These are phyloP conservation scores for Flaveria brownii DNA, from an alignment of 129 eudicot species.

Conservation along the genomic window DNA sequence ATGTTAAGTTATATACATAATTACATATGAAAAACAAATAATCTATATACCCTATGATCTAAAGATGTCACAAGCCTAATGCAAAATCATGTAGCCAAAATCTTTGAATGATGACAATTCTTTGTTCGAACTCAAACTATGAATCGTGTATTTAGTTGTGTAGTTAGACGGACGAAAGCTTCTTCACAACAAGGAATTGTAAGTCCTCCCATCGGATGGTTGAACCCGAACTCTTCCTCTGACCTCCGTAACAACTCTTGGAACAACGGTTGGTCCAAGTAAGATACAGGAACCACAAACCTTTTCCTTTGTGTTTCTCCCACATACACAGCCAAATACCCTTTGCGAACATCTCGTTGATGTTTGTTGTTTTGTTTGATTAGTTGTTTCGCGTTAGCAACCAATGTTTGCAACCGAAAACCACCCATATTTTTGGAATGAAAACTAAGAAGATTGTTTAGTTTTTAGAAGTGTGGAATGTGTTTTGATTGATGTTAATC, in stretches of 20 bases:
- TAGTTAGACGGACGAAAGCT: constrained; percentile 35
- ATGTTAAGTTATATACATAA: not conserved
- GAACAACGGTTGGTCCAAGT: constrained; percentile 45
- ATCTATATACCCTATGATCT: not conserved
- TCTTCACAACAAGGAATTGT: constrained; percentile 53
- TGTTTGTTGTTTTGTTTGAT: constrained; percentile 16
- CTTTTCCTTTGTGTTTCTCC: constrained; percentile 45
- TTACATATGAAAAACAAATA: not conserved
- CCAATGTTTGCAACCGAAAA: constrained; percentile 26
- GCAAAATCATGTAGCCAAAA: constrained; percentile 11
- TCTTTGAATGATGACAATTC: not conserved
- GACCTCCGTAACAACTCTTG: constrained; percentile 45
- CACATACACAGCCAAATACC: constrained; percentile 50
- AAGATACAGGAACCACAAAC: constrained; percentile 44
- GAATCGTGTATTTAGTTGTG: constrained; percentile 19
- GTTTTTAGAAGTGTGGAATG: not conserved
- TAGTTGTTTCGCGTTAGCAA: constrained; percentile 34
- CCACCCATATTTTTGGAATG: constrained; percentile 19
- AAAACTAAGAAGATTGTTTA: not conserved
- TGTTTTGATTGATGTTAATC: constrained; percentile 1
- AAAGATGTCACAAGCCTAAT: not conserved
- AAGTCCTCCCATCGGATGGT: constrained; percentile 54
- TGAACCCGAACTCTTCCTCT: constrained; percentile 52
- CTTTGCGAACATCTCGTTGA: constrained; percentile 42
- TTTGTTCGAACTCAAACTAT: not conserved